Percentiles rank a stretch among this genome's conserved stretches.
Conservation (phyloP, 768 basidiomycete genomes). For the Hypholoma sublateritium region DNA sequence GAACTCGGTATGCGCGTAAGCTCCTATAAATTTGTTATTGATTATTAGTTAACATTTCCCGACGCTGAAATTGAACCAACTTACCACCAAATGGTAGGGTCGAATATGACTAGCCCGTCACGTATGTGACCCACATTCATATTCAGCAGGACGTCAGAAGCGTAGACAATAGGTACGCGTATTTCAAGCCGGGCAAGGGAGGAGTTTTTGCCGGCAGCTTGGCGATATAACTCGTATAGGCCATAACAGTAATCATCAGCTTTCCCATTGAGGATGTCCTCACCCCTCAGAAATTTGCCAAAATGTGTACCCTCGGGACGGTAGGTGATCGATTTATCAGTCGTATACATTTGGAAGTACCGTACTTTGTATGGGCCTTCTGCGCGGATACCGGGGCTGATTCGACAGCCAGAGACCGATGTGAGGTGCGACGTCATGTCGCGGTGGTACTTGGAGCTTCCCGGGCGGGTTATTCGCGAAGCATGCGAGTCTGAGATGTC, state of each 20-base stretch:
- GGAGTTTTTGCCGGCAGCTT: constrained; percentile 11
- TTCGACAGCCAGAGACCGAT: constrained; percentile 27
- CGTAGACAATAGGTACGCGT: constrained; percentile 20
- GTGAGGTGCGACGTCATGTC: constrained; percentile 26
- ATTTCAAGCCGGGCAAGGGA: constrained; percentile 27
- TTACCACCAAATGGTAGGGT: neutral
- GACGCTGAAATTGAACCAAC: neutral
- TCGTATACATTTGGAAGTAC: constrained; percentile 31
- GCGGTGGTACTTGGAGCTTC: constrained; percentile 19
- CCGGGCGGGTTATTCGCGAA: constrained; percentile 16
- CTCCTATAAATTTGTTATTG: neutral
- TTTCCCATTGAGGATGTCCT: constrained; percentile 13
- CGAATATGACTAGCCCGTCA: constrained; percentile 12
- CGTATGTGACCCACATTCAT: neutral
- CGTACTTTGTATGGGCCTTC: constrained; percentile 12
- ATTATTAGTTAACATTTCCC: too few species aligned
- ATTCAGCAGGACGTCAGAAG: constrained; percentile 3
- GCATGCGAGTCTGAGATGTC: constrained; percentile 16
- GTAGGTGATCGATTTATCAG: constrained; percentile 30
- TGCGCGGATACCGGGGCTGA: constrained; percentile 17
- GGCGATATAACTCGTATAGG: constrained; percentile 18
- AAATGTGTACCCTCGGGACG: constrained; percentile 12
- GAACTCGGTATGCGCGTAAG: neutral
- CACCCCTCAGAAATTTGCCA: constrained; percentile 19
- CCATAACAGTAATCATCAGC: neutral